Evolutionary conservation across 1,284 basidiomycete genomes (phyloP).

Genomic region (Heterobasidion parviporum): DNA sequence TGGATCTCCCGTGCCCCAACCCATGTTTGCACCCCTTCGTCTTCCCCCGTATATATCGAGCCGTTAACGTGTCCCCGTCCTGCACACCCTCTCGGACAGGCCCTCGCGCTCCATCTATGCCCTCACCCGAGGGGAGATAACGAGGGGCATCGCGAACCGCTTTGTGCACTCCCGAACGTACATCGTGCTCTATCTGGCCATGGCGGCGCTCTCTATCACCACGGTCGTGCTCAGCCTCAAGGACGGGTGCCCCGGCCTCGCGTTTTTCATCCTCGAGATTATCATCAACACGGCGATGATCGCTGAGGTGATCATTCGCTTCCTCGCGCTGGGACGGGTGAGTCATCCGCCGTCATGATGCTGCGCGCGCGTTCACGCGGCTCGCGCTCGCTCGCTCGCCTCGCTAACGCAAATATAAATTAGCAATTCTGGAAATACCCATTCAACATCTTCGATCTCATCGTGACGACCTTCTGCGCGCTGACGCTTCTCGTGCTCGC

Average conservation of each 20-base stretch:
- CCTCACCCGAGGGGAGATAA: slow-evolving; percentile 70
- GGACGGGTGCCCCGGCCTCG: slow-evolving; percentile 68
- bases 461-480: slow-evolving; percentile 80
- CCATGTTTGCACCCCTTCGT: slow-evolving; percentile 16
- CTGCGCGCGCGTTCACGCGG: background rate
- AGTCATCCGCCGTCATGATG: slow-evolving; percentile 18
- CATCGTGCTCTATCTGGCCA: slow-evolving; percentile 80
- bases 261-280: slow-evolving; percentile 88
- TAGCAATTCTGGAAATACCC: slow-evolving; percentile 96
- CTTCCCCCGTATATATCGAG: slow-evolving; percentile 8
- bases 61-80: background rate
- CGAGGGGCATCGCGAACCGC: slow-evolving; percentile 74
- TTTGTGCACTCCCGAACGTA: slow-evolving; percentile 79
- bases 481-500: slow-evolving; percentile 82
- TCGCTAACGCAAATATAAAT: no score
- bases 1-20: slow-evolving; percentile 2
- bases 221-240: slow-evolving; percentile 84
- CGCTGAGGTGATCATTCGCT: slow-evolving; percentile 79
- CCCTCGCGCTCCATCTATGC: slow-evolving; percentile 73
- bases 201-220: slow-evolving; percentile 85
- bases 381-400: no score
- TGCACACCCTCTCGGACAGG: slow-evolving; percentile 26
- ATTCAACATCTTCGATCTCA: slow-evolving; percentile 83
- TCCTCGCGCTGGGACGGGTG: slow-evolving; percentile 86
- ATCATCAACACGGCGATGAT: slow-evolving; percentile 93